Evolutionary conservation across 2,329 filamentous ascomycete species (phyloP), one percentile per base, ranked within the genome.

Genomic region (Dissoconium aciculare): DNA sequence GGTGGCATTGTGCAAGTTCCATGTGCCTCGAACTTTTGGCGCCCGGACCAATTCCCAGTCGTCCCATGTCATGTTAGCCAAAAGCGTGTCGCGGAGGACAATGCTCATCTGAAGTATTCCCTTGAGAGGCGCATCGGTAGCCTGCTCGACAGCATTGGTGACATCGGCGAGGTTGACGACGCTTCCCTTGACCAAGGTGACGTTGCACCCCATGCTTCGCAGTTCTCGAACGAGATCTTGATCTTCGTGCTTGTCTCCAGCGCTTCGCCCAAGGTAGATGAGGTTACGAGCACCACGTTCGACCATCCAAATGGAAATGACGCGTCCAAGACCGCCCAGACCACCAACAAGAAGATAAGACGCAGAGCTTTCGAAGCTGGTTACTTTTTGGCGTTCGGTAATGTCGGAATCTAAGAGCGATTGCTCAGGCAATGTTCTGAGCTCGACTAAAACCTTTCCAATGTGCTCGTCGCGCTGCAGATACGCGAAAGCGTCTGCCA

Each of bases 321-420:
- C 23, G 13, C 36, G 33, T 8, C 43, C 41, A 11, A 49, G 35
- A 4, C 44, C 45, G 6, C 43, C 43, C 11, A 44, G 36, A 23
- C 45, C 43, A 9, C 45, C 44, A n/a, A 39, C 29, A 6, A 47
- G 23, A 8, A 47, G 12, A 16, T 47, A 47, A 2, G 38, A 32
- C 19, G 8, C n/a, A 8, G 8, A 8, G 19, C 19, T 23, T 8
- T n/a, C n/a, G 19, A 23, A 23, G n/a, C 8, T 23, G 8, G 14
- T 27, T 23, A 12, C 11, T 15, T 27, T 3, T 23, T n/a, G n/a
- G n/a, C n/a, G n/a, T n/a, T n/a, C n/a, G n/a, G n/a, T n/a, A n/a
- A n/a, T n/a, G n/a, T n/a, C n/a, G n/a, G n/a, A n/a, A n/a, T n/a
- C n/a, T n/a, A n/a, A n/a, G n/a, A n/a, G n/a, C n/a, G n/a, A n/a